Conservation (phyloP, 2,329 filamentous ascomycete genomes). For the Pestalotiopsis sp. region DNA sequence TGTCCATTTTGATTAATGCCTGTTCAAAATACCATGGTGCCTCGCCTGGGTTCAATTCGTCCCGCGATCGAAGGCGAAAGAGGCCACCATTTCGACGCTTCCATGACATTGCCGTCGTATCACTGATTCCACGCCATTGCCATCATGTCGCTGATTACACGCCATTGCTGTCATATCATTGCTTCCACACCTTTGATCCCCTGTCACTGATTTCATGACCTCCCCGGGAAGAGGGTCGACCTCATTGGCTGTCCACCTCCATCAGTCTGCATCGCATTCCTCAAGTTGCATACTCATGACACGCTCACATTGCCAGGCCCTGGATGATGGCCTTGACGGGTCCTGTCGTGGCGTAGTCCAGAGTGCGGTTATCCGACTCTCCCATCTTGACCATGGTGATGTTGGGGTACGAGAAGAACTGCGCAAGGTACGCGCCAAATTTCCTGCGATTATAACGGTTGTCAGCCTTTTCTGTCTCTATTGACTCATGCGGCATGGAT, state of each 20-base stretch:
- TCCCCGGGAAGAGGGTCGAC: neutral
- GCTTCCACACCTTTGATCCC: too few relatives aligned
- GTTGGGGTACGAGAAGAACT: constrained; percentile 13
- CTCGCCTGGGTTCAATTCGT: neutral
- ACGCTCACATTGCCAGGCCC: constrained; percentile 5
- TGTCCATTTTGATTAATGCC: neutral
- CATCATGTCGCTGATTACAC: too few relatives aligned
- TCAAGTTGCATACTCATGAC: neutral
- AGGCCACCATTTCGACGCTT: too few relatives aligned
- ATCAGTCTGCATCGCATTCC: neutral
- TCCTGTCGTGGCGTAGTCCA: neutral
- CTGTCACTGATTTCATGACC: too few relatives aligned
- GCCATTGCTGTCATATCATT: neutral
- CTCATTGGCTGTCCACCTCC: neutral
- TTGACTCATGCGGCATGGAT: too few relatives aligned
- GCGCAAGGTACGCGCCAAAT: neutral
- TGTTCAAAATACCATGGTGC: neutral
- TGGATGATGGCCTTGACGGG: constrained; percentile 11
- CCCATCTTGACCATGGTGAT: constrained; percentile 8
- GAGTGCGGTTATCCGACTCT: constrained; percentile 5
- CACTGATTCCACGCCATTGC: too few relatives aligned
- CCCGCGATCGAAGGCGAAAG: too few relatives aligned
- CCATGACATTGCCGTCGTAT: too few relatives aligned
- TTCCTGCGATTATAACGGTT: neutral
- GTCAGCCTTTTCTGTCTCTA: too few relatives aligned